Evolutionary conservation across 352 stramenopile genomes (phyloP).

Genomic region (Stephanocyclus meneghinianus): DNA sequence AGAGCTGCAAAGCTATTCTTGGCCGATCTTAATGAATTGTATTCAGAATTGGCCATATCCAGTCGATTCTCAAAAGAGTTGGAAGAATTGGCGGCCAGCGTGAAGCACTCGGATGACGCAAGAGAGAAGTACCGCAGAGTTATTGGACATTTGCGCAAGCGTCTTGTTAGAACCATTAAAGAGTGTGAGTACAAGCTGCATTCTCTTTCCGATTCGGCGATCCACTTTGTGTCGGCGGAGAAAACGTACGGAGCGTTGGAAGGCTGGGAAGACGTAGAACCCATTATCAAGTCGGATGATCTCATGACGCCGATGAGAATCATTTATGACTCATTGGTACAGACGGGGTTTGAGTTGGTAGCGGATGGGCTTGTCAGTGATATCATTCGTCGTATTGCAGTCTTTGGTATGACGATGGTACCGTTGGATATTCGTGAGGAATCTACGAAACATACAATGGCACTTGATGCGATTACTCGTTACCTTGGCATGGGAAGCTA

Average conservation of each 20-base stretch:
- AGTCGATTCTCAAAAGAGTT: constrained; percentile 66
- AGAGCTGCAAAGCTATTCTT: constrained; percentile 77
- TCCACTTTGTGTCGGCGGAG: constrained; percentile 38
- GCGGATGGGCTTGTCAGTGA: constrained; percentile 84
- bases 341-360: constrained; percentile 79
- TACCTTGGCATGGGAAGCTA: constrained; percentile 85
- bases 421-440: constrained; percentile 87
- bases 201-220: constrained; percentile 38
- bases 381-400: constrained; percentile 82
- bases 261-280: constrained; percentile 62
- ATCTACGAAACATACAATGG: constrained; percentile 73
- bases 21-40: constrained; percentile 72
- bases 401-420: constrained; percentile 85
- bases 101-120: constrained; percentile 55
- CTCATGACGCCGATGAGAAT: constrained; percentile 77
- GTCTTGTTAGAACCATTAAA: constrained; percentile 71
- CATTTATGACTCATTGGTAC: constrained; percentile 82
- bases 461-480: constrained; percentile 84
- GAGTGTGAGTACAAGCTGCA: constrained; percentile 69
- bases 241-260: constrained; percentile 23
- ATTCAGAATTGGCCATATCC: constrained; percentile 77
- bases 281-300: constrained; percentile 60
- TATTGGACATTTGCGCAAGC: constrained; percentile 68
- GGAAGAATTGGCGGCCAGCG: constrained; percentile 51
- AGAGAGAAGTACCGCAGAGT: constrained; percentile 78